A percentile compares a stretch with the other conserved stretches of the same genome.
These are phyloP conservation scores for Yamadazyma diddensiae DNA, from an alignment of 1,139 yeast species.

Conservation along the genomic window DNA sequence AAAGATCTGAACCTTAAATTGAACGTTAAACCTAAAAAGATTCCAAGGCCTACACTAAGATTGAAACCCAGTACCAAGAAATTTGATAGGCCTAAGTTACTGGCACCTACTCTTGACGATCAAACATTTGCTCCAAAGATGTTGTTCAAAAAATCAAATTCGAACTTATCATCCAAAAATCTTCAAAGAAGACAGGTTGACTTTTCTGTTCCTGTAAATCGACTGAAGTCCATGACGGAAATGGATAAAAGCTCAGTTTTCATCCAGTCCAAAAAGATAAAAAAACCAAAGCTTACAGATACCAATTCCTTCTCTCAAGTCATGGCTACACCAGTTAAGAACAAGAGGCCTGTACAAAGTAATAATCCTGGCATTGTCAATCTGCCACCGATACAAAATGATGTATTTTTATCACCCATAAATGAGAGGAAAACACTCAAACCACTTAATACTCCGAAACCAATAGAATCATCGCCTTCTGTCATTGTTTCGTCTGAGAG, in stretches of 20 bases:
- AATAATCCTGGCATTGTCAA: conserved; percentile 1
- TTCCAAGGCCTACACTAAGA: conserved; percentile 4
- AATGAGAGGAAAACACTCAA: conserved; percentile 1
- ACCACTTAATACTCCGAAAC: not conserved
- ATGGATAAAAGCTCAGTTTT: conserved; percentile 8
- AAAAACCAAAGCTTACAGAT: conserved; percentile 8
- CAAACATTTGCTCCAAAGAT: conserved; percentile 29
- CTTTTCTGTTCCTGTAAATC: conserved; percentile 17
- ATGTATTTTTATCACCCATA: conserved; percentile 5
- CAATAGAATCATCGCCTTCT: conserved; percentile 19
- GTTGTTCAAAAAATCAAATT: conserved; percentile 39
- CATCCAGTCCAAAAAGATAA: conserved; percentile 7
- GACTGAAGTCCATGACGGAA: conserved; percentile 11
- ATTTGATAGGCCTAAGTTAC: conserved; percentile 7
- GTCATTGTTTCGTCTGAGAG: conserved; percentile 7
- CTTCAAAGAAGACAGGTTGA: conserved; percentile 50
- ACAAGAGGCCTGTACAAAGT: not conserved
- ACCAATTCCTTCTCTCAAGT: conserved; percentile 13
- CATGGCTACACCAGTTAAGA: conserved; percentile 16
- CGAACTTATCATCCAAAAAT: conserved; percentile 40
- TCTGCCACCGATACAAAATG: conserved; percentile 7
- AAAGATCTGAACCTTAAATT: conserved; percentile 46
- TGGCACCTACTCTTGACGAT: conserved; percentile 10
- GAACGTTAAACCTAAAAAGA: conserved; percentile 4
- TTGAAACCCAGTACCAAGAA: not conserved